Evolutionary conservation across 2,329 filamentous ascomycete species (phyloP).

Genomic region (Cercospora beticola): DNA sequence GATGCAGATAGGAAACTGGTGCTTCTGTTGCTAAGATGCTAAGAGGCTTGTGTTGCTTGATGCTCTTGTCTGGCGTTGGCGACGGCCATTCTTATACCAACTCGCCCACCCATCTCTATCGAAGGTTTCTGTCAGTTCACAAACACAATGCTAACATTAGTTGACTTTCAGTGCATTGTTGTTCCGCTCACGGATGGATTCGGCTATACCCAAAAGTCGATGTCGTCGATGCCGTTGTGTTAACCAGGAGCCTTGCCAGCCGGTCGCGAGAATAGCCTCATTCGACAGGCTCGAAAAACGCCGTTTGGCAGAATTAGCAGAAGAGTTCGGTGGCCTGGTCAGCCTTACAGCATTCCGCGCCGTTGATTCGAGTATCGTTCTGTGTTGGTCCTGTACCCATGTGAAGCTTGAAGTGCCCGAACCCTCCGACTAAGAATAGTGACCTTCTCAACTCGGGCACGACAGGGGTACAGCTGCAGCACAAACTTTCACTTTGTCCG

Average conservation of each 20-base stretch:
- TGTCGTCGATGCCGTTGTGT: not conserved
- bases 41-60: constrained; percentile 6
- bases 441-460: not conserved
- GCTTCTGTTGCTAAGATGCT: constrained; percentile 2
- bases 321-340: constrained; percentile 4
- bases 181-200: not conserved
- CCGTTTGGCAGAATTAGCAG: not conserved
- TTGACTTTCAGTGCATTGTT: not conserved
- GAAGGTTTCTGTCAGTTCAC: not conserved
- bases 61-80: not conserved
- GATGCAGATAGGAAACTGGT: not conserved
- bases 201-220: not conserved
- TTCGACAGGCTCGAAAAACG: not conserved
- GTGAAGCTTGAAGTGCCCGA: not conserved
- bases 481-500: not conserved
- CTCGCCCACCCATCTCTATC: not conserved
- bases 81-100: not conserved
- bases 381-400: not conserved
- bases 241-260: not conserved
- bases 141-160: not conserved
- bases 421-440: not conserved
- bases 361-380: not conserved
- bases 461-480: not conserved
- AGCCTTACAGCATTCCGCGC: not conserved
- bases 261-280: not conserved